Base-by-base conservation (phyloP, 2,329 filamentous ascomycete genomes). In the Alternaria gaisen region DNA sequence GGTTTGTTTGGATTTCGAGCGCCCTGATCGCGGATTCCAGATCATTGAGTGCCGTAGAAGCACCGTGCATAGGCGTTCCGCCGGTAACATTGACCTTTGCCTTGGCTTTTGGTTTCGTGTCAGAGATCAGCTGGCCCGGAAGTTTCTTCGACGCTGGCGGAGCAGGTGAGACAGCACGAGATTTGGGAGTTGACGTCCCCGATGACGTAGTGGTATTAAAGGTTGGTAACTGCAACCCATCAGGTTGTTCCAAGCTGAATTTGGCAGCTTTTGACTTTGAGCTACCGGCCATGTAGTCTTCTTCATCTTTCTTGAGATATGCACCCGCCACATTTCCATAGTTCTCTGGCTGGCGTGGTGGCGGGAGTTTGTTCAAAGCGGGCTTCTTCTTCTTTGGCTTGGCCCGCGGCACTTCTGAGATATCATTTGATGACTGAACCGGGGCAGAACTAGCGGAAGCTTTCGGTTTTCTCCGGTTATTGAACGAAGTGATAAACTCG, bases 1-100 rank as follows among this genome's bases (percentile, higher is more conserved):
- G 93, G 73, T 97, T 97, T 2, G 94, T 97, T 53, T 91, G 91
- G n/a, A 97, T 86, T 76, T 99, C 95, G 7, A 99, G 86, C 2
- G 90, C 86, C 24, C 93, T 90, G 67, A 99, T 98, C 5, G 94
- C 94, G 1, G 93, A 89, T 36, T 88, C 88, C 4, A 90, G 76
- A 68, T 89, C 87, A 16, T 87, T 87, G 18, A 95, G 82, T 1
- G 90, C 88, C 1, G 90, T 90, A 0, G 91, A 93, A 38, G 90
- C 88, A 16, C 93, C 92, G 57, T 93, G 90, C 91, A 95, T 95
- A 1, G 91, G 88, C 10, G 87, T 89, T 12, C 92, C 92, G 42
- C 93, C 92, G 0, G 91, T 84, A 57, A 95, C 89, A 65, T 87
- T 87, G 56, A 92, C 79, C 77, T 93, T 94, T 36, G 90, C 85